Conservation (phyloP, 768 basidiomycete species). For the Leccinum obscurum region DNA sequence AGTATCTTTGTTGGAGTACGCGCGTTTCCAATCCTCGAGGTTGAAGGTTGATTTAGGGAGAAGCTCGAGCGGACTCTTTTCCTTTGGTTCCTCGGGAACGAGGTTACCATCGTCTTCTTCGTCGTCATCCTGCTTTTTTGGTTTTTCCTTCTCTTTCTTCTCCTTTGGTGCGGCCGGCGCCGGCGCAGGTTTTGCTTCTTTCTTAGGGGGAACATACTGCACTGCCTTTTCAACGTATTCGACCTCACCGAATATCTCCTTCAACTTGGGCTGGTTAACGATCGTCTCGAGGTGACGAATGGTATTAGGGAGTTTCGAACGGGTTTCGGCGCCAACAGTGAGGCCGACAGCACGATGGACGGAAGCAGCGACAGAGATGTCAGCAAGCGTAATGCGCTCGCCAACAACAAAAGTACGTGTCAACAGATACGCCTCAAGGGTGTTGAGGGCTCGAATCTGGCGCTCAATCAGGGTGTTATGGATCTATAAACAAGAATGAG, state of each 20-base stretch:
- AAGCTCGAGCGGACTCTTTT: slow-evolving; percentile 91
- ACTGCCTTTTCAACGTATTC: slow-evolving; percentile 66
- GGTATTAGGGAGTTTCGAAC: slow-evolving; percentile 70
- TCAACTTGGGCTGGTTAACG: slow-evolving; percentile 77
- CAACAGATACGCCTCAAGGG: slow-evolving; percentile 72
- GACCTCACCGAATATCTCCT: slow-evolving; percentile 61
- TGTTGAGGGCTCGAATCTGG: slow-evolving; percentile 56
- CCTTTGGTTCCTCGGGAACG: slow-evolving; percentile 82
- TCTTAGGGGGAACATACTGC: slow-evolving; percentile 72
- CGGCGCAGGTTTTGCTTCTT: slow-evolving; percentile 56
- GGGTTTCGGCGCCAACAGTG: slow-evolving; percentile 64
- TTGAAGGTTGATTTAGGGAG: slow-evolving; percentile 87
- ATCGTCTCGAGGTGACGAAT: slow-evolving; percentile 88
- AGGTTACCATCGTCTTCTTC: slow-evolving; percentile 78
- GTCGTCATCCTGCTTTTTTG: slow-evolving; percentile 51
- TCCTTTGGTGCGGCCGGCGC: slow-evolving; percentile 41
- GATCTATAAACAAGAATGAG: slow-evolving; percentile 39
- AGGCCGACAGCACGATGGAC: slow-evolving; percentile 53
- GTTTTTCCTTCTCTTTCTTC: slow-evolving; percentile 70
- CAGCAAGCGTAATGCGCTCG: slow-evolving; percentile 94
- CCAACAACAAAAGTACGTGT: slow-evolving; percentile 88
- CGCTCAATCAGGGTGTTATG: slow-evolving; percentile 57
- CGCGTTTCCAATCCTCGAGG: slow-evolving; percentile 96
- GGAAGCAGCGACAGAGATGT: slow-evolving; percentile 66
- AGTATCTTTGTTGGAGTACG: slow-evolving; percentile 98